Percentiles rank a stretch among this genome's conserved stretches.
These are phyloP conservation scores for Leishmania tarentolae DNA, from an alignment of 208 protist genomes.

Conservation along the genomic window DNA sequence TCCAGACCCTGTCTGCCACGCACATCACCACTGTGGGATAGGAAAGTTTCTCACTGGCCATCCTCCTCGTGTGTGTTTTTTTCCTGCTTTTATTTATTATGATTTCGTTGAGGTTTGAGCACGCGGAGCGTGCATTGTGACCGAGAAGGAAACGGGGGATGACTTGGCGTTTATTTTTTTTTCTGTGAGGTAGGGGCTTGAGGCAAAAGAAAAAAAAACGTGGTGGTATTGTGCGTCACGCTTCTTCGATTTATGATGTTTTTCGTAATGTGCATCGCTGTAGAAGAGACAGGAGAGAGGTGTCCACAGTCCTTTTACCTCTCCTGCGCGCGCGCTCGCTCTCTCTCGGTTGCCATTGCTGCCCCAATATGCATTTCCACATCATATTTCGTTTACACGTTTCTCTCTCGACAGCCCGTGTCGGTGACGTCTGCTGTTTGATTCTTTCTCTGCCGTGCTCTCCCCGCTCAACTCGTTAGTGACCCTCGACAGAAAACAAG, in stretches of 20 bases:
- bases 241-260: no score
- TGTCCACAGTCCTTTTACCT: not conserved
- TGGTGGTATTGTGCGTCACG: no score
- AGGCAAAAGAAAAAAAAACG: no score
- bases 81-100: not conserved
- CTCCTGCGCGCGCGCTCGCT: not conserved
- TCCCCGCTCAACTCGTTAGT: not conserved
- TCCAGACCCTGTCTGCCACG: not conserved
- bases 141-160: not conserved
- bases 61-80: not conserved
- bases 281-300: not conserved
- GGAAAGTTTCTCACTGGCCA: not conserved
- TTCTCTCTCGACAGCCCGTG: not conserved
- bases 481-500: not conserved
- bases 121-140: no score
- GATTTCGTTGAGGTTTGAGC: not conserved
- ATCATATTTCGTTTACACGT: not conserved
- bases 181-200: no score
- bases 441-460: not conserved
- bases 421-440: not conserved
- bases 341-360: not conserved
- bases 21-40: not conserved
- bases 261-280: no score
- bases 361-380: not conserved
- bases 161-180: not conserved